Conservation (phyloP, 805 yeast species). For the Yarrowia osloensis region DNA sequence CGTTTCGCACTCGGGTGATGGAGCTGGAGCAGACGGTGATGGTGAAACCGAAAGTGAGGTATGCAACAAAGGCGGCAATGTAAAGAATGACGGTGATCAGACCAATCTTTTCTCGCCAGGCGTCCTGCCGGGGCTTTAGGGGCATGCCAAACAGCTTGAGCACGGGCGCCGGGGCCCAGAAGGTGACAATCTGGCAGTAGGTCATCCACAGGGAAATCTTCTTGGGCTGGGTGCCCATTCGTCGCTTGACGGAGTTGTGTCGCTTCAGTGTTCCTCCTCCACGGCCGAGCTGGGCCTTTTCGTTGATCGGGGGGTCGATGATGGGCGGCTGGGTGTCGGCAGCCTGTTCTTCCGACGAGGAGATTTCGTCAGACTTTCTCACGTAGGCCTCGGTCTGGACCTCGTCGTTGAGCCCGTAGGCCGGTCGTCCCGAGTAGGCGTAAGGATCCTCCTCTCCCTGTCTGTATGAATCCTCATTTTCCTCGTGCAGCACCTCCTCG, state of each 20-base stretch:
- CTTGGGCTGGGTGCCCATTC: constrained; percentile 33
- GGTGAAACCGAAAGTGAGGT: constrained; percentile 86
- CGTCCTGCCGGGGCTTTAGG: constrained; percentile 80
- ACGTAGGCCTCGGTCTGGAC: constrained; percentile 33
- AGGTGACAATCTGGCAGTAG: constrained; percentile 78
- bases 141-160: constrained; percentile 73
- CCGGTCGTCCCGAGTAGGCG: constrained; percentile 15
- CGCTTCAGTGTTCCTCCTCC: constrained; percentile 24
- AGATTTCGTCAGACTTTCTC: constrained; percentile 16
- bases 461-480: constrained; percentile 36
- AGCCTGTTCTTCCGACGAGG: constrained; percentile 26
- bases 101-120: constrained; percentile 97
- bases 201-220: constrained; percentile 63
- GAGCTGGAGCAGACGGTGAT: constrained; percentile 67
- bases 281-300: constrained; percentile 14
- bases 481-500: constrained; percentile 32
- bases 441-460: constrained; percentile 5
- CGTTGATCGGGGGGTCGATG: neutral
- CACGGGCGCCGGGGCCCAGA: constrained; percentile 87
- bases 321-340: constrained; percentile 20
- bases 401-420: constrained; percentile 64
- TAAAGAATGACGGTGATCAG: constrained; percentile 71
- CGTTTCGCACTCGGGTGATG: constrained; percentile 55
- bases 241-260: constrained; percentile 16
- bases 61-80: constrained; percentile 79